Evolutionary conservation across 2,329 filamentous ascomycete species (phyloP), one percentile per base, ranked within the genome.

Genomic region (Colletotrichum spinosum): DNA sequence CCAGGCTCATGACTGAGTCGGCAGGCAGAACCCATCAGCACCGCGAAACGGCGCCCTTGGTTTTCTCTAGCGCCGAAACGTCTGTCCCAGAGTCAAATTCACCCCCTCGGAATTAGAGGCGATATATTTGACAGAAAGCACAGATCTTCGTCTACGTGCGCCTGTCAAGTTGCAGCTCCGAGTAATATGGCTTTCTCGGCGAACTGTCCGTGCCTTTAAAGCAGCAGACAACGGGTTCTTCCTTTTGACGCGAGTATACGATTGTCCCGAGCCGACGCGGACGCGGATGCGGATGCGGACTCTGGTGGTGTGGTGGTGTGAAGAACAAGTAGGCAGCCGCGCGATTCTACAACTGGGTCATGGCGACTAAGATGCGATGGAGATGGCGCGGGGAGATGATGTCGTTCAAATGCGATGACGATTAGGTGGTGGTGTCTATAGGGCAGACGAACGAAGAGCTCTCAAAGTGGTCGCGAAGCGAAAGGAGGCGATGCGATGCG

Each of bases 71-170:
- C 25, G 25, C 25, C 25, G 25, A 25, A 25, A 25, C 25, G 25
- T 25, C 25, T 25, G 25, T 25, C 25, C 25, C 25, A 25, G 25
- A 25, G 25, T 25, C 4, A 25, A 25, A 25, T 25, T 5, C 25
- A 25, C 25, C 25, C 3, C 25, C 25, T 25, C 4, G 25, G 3
- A 25, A 25, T 25, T 25, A 38, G 34, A 39, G 41, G 35, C 25
- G 33, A 44, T 42, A 11, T 12, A 13, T 8, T 15, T 49, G 55
- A 38, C 34, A 53, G 42, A 38, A 38, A 64, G 42, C 41, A 55
- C 34, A 42, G 57, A 60, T 49, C 35, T 51, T 63, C 63, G 58
- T 46, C 63, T 66, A 48, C 52, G 35, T 55, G 58, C 58, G 58
- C 63, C 57, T 66, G 57, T 63, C 59, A 52, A 60, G 13, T 44